phyloP scores from a whole-genome alignment of 441 rosid genomes.

The Erodium moschatum region DNA sequence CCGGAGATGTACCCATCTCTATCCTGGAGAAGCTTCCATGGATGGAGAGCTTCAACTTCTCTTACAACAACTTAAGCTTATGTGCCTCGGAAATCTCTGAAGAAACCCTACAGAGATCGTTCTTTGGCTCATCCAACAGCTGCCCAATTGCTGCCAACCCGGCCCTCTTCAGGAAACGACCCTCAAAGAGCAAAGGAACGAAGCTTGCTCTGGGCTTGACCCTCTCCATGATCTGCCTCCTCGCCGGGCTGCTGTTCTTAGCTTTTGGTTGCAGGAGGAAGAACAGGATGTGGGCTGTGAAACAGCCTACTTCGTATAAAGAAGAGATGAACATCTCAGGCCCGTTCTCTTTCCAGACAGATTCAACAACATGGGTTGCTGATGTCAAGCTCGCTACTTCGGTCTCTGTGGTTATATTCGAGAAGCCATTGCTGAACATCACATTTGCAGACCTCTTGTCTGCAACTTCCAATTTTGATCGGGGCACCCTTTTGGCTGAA shows the following conservation, averaged over 20 bases:
- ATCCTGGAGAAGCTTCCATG: conserved; percentile 43
- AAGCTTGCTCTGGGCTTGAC: conserved; percentile 66
- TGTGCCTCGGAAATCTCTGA: conserved; percentile 47
- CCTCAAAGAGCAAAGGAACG: conserved; percentile 34
- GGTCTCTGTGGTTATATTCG: conserved; percentile 69
- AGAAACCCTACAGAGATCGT: conserved; percentile 38
- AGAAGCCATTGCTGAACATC: conserved; percentile 75
- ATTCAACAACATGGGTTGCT: conserved; percentile 89
- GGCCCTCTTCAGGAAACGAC: conserved; percentile 38
- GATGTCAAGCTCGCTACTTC: conserved; percentile 80
- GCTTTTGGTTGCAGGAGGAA: conserved; percentile 62
- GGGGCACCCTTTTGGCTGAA: conserved; percentile 78
- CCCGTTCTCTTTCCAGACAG: conserved; percentile 78
- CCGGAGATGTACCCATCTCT: conserved; percentile 56
- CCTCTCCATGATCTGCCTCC: conserved; percentile 54
- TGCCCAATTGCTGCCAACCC: conserved; percentile 92
- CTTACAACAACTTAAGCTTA: conserved; percentile 76
- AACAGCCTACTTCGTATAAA: conserved; percentile 44
- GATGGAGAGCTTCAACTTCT: conserved; percentile 75
- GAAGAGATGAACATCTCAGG: conserved; percentile 72
- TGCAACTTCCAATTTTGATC: conserved; percentile 78
- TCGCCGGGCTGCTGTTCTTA: conserved; percentile 50
- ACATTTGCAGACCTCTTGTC: conserved; percentile 82
- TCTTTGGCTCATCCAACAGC: conserved; percentile 53
- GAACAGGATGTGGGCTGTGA: conserved; percentile 44